A percentile compares a stretch with the other conserved stretches of the same genome.
Conservation (phyloP, 1,139 yeast genomes). For the Magnusiomyces ingens region DNA sequence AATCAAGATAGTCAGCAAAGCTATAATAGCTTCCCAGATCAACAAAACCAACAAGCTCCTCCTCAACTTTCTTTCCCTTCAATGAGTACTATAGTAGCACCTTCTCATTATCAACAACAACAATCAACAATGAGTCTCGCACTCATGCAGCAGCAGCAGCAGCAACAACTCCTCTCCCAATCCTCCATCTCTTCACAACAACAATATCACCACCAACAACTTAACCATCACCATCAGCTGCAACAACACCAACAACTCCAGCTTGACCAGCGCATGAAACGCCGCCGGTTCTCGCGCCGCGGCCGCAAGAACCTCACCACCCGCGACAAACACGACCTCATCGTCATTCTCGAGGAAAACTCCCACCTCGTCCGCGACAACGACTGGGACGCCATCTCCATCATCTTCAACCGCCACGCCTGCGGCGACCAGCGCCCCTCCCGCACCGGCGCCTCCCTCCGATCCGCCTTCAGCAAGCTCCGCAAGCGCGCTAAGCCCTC, state of each 20-base stretch:
- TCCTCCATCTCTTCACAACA: neutral
- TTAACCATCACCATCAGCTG: neutral
- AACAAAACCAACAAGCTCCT: too few species aligned
- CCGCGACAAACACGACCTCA: constrained; percentile 11
- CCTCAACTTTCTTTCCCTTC: too few species aligned
- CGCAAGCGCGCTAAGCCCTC: constrained; percentile 7
- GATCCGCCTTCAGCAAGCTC: constrained; percentile 12
- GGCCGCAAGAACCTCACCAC: constrained; percentile 12
- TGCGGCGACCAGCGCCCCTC: constrained; percentile 8
- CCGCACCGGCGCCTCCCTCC: constrained; percentile 11
- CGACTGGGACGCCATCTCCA: constrained; percentile 11
- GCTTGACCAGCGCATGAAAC: constrained; percentile 5
- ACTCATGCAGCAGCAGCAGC: neutral
- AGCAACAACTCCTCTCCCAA: neutral
- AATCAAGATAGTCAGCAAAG: too few species aligned
- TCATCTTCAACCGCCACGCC: constrained; percentile 10
- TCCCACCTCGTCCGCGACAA: constrained; percentile 9
- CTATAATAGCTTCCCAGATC: too few species aligned
- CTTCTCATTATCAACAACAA: neutral
- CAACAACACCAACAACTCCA: too few species aligned
- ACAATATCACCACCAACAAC: neutral
- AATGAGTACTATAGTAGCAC: neutral
- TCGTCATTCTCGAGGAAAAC: constrained; percentile 7
- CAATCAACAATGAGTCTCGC: neutral
- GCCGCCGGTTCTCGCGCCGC: constrained; percentile 10